Evolutionary conservation across 495 filamentous ascomycete species (phyloP).

Genomic region (Extremus antarcticus): DNA sequence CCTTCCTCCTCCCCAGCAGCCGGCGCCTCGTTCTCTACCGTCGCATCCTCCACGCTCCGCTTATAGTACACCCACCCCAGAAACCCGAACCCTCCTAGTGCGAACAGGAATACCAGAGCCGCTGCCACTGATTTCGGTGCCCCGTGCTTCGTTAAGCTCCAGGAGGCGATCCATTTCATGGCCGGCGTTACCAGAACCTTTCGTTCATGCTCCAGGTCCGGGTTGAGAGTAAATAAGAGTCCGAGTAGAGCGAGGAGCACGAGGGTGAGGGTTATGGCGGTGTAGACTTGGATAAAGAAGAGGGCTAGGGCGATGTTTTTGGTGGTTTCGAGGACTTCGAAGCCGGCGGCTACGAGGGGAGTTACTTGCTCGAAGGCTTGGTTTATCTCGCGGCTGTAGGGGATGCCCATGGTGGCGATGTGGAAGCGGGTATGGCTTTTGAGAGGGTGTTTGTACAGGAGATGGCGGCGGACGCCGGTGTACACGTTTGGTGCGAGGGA

Average conservation of each 20-base stretch:
- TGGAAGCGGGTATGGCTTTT: not conserved
- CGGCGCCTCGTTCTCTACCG: not conserved
- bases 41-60: not conserved
- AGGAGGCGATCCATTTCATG: conserved; percentile 14
- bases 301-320: conserved; percentile 25
- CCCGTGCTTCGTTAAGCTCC: not conserved
- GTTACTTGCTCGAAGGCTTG: conserved; percentile 30
- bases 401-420: conserved; percentile 26
- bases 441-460: not conserved
- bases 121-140: not conserved
- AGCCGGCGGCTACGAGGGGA: conserved; percentile 26
- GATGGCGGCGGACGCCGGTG: too few species aligned
- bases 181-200: conserved; percentile 22
- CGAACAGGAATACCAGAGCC: not conserved
- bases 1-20: not conserved
- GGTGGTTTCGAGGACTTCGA: conserved; percentile 26
- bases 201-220: conserved; percentile 22
- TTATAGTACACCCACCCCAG: not conserved
- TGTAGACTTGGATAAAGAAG: conserved; percentile 23
- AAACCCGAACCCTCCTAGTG: not conserved
- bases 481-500: not conserved
- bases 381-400: conserved; percentile 28
- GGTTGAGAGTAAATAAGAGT: conserved; percentile 23
- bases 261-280: conserved; percentile 17
- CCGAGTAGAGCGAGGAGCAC: conserved; percentile 18